These are phyloP conservation scores for Yamadazyma epiphylla DNA, from an alignment of 1,139 yeast species.

Conservation along the genomic window DNA sequence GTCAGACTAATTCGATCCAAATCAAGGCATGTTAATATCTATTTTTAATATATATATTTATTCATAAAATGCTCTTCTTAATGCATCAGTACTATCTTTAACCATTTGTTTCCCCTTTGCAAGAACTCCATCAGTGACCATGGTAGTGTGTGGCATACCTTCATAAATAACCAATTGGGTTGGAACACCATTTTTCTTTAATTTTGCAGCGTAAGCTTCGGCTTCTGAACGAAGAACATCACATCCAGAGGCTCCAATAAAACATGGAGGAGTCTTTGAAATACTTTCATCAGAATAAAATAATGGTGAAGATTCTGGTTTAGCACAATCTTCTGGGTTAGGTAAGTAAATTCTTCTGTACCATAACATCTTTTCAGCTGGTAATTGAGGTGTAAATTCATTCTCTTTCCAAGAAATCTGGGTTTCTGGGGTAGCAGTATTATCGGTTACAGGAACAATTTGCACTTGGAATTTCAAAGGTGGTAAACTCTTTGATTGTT, in stretches of 20 bases:
- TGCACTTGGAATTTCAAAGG: conserved; percentile 37
- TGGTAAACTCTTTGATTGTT: conserved; percentile 23
- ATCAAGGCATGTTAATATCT: background rate
- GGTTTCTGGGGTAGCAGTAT: conserved; percentile 38
- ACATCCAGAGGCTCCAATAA: conserved; percentile 41
- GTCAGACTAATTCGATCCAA: background rate
- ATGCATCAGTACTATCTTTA: conserved; percentile 25
- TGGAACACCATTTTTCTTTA: conserved; percentile 34
- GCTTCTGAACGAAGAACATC: conserved; percentile 47
- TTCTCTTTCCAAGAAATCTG: conserved; percentile 38
- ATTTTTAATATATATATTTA: conserved; percentile 1
- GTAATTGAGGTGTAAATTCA: conserved; percentile 42
- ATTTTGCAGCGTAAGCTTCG: conserved; percentile 37
- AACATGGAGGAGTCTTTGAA: conserved; percentile 36
- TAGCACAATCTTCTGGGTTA: conserved; percentile 24
- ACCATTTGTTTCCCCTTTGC: conserved; percentile 37
- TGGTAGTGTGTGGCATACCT: conserved; percentile 47
- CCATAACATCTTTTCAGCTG: conserved; percentile 49
- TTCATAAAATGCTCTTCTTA: conserved; percentile 15
- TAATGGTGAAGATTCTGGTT: conserved; percentile 45
- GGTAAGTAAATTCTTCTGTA: conserved; percentile 43
- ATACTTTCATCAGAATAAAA: conserved; percentile 40
- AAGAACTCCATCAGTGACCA: conserved; percentile 45
- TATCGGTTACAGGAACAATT: conserved; percentile 49
- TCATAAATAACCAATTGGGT: conserved; percentile 31